Conservation (phyloP, 2,329 filamentous ascomycete species). For the Ramichloridium luteum region DNA sequence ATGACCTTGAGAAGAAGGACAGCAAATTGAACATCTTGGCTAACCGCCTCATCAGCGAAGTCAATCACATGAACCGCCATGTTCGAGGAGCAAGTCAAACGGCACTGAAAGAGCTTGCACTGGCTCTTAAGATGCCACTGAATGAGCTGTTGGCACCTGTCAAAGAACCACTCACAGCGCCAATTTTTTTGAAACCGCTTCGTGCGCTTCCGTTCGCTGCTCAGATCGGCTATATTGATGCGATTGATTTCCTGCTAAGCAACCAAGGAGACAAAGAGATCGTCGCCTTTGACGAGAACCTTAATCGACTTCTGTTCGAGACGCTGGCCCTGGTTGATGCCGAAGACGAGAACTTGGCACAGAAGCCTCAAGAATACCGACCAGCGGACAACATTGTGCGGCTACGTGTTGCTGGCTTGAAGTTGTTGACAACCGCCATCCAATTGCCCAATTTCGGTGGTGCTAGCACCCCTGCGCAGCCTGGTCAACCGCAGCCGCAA, state of each 20-base stretch:
- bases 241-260: conserved; percentile 86
- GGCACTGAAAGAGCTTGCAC: conserved; percentile 68
- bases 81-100: conserved; percentile 78
- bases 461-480: conserved; percentile 7
- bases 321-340: conserved; percentile 88
- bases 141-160: conserved; percentile 83
- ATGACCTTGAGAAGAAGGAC: conserved; percentile 57
- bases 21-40: conserved; percentile 65
- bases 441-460: conserved; percentile 74
- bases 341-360: conserved; percentile 79
- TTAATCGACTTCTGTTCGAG: conserved; percentile 85
- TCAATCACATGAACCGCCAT: conserved; percentile 91
- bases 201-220: conserved; percentile 85
- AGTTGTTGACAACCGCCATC: conserved; percentile 85
- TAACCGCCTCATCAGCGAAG: conserved; percentile 71
- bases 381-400: conserved; percentile 93
- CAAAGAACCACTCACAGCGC: conserved; percentile 76
- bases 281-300: conserved; percentile 79
- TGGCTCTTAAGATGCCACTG: conserved; percentile 63
- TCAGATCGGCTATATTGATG: conserved; percentile 97
- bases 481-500: conserved; percentile 35
- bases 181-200: conserved; percentile 90
- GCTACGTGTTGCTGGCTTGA: conserved; percentile 84
- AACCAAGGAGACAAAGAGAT: conserved; percentile 64
- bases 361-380: conserved; percentile 86